Evolutionary conservation across 768 basidiomycete species (phyloP), one percentile per base, ranked within the genome.

Genomic region (Leccinum sublutescens): DNA sequence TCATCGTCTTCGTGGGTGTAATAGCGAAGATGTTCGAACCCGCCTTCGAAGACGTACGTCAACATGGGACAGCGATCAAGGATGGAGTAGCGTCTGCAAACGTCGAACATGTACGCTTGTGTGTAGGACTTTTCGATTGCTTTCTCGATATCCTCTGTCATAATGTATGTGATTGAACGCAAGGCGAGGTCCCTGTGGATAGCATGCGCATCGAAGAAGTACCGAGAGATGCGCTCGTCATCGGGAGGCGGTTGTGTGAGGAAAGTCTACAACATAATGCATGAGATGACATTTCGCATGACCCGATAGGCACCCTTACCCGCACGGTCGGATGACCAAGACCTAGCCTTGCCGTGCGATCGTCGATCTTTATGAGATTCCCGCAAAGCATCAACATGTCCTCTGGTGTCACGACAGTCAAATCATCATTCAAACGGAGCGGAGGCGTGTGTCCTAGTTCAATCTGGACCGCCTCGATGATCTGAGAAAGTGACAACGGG

Each of bases 391-490:
- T 61, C 54, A 71, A 47, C 67, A 71, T 61, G 40, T 68, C 67
- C 8, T 68, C 64, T 12, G 62, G 61, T 5, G 60, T 61, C n/a
- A 71, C 68, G 7, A 71, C 68, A 21, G 66, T 61, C 19, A 71
- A 50, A 38, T 63, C 59, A 52, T 72, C 68, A 31, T 70, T 70
- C 58, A 70, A 61, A 49, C 56, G 34, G 31, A 70, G 50, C 7
- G 68, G 68, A 21, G 60, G 59, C 0, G 58, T 53, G 45, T 64
- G 58, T 45, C 63, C 63, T n/a, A 68, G 57, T 27, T 71, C 70
- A 40, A 72, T 70, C 50, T 72, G 68, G 47, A 70, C 68, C 5
- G 68, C 68, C 27, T 71, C 70, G 33, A 67, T 69, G 43, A 70
- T 62, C 48, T 71, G 70, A 40, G 66, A 62, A 25, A 71, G 61